phyloP scores from a whole-genome alignment of 2,329 filamentous ascomycete genomes.

The Metarhizium brunneum region DNA sequence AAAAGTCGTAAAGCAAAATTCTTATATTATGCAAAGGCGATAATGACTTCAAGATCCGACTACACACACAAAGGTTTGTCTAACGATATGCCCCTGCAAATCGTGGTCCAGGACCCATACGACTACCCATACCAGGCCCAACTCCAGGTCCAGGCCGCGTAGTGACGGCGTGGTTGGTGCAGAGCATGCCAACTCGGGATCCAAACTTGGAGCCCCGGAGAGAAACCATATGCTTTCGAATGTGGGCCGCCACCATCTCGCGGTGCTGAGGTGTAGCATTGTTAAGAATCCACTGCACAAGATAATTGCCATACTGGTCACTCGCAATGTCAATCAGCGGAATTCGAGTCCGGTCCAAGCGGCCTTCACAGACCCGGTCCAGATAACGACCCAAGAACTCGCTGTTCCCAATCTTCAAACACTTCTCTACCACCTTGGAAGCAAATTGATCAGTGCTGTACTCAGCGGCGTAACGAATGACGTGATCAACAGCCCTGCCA shows the following conservation, averaged over 20 bases:
- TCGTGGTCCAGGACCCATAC: constrained; percentile 49
- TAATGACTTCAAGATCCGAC: constrained; percentile 8
- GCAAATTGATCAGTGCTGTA: constrained; percentile 99
- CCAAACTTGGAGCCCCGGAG: constrained; percentile 97
- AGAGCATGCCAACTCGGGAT: constrained; percentile 96
- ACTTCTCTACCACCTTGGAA: constrained; percentile 98
- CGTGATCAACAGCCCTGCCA: constrained; percentile 88
- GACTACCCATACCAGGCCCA: constrained; percentile 52
- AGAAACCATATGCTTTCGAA: constrained; percentile 99
- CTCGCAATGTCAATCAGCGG: constrained; percentile 96
- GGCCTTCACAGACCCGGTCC: constrained; percentile 86
- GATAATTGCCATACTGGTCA: constrained; percentile 97
- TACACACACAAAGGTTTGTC: constrained; percentile 2
- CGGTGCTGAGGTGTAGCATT: constrained; percentile 81
- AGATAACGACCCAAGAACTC: constrained; percentile 92
- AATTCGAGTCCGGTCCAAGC: constrained; percentile 84
- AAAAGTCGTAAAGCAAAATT: constrained; percentile 8
- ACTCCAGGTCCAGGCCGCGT: constrained; percentile 82
- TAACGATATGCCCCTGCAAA: constrained; percentile 51
- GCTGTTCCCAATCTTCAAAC: constrained; percentile 84
- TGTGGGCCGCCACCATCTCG: constrained; percentile 86
- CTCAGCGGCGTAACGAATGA: constrained; percentile 84
- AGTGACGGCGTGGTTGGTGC: constrained; percentile 84
- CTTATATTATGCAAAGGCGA: constrained; percentile 11
- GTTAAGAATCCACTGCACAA: constrained; percentile 94